Evolutionary conservation across 768 basidiomycete genomes (phyloP).

Genomic region (Termitomyces sp.): DNA sequence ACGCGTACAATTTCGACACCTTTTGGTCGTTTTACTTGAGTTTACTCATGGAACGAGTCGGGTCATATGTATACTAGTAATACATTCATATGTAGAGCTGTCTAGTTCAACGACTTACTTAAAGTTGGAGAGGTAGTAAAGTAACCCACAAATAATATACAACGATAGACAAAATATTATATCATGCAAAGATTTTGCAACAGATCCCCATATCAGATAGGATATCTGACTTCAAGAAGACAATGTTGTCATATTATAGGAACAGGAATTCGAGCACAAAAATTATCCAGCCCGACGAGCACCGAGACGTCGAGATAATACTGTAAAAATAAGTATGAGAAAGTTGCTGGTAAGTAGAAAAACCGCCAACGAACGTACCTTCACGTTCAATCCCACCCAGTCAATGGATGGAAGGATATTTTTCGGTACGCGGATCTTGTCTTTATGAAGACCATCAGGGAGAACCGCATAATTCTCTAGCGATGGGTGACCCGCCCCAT

Average conservation of each 20-base stretch:
- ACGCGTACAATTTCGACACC: no score
- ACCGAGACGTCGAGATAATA: constrained; percentile 75
- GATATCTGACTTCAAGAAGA: neutral
- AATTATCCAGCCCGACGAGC: constrained; percentile 57
- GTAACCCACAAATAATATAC: neutral
- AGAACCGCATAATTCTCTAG: constrained; percentile 43
- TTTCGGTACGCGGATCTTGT: constrained; percentile 49
- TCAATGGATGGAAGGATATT: constrained; percentile 64
- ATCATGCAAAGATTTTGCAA: no score
- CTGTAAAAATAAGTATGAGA: constrained; percentile 29
- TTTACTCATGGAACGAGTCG: no score
- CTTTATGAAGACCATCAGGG: constrained; percentile 68
- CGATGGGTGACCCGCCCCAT: constrained; percentile 38
- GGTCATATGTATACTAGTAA: no score
- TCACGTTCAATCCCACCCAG: constrained; percentile 64
- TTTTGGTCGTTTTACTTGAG: no score
- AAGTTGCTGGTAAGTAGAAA: constrained; percentile 8
- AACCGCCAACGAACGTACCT: constrained; percentile 39
- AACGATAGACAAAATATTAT: neutral
- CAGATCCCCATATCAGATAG: neutral
- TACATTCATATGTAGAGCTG: no score
- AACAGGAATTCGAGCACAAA: constrained; percentile 60
- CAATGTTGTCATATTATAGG: constrained; percentile 31
- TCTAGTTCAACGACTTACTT: neutral
- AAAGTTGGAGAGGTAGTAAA: no score